Evolutionary conservation across 495 filamentous ascomycete genomes (phyloP).

Genomic region (Aspergillus olivimuriae): DNA sequence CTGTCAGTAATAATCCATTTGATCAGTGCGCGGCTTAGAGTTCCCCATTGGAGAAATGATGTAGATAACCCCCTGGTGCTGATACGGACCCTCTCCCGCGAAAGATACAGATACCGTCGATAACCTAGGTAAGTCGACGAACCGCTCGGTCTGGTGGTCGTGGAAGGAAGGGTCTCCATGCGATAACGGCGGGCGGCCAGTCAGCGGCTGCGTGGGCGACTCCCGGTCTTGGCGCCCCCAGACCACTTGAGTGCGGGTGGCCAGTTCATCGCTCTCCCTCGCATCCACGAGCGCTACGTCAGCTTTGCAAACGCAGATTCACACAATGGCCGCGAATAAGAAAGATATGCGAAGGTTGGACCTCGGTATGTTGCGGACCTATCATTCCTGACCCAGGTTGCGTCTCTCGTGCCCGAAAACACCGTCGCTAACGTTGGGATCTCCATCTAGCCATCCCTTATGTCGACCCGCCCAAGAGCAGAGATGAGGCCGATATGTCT

Average conservation of each 20-base stretch:
- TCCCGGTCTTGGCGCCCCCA: background rate
- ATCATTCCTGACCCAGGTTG: no score
- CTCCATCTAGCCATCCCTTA: conserved; percentile 53
- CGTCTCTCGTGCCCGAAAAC: no score
- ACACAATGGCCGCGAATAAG: conserved; percentile 57
- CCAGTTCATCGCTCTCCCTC: conserved; percentile 1
- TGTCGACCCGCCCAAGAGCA: conserved; percentile 50
- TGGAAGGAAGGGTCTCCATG: no score
- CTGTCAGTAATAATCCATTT: no score
- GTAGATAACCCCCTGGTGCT: no score
- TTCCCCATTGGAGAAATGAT: no score
- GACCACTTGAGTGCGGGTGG: background rate
- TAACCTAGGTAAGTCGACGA: no score
- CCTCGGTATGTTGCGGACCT: conserved; percentile 66
- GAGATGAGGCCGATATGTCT: conserved; percentile 48
- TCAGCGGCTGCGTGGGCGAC: background rate
- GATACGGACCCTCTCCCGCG: no score
- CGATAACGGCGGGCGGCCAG: background rate
- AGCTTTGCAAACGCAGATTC: background rate
- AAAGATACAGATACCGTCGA: no score
- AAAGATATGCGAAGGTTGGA: conserved; percentile 86
- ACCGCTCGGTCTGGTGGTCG: no score
- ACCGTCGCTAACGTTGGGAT: conserved; percentile 13
- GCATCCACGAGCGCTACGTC: background rate
- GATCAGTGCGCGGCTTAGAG: no score